phyloP scores from a whole-genome alignment of 2,329 filamentous ascomycete species.

The Tolypocladium capitatum region DNA sequence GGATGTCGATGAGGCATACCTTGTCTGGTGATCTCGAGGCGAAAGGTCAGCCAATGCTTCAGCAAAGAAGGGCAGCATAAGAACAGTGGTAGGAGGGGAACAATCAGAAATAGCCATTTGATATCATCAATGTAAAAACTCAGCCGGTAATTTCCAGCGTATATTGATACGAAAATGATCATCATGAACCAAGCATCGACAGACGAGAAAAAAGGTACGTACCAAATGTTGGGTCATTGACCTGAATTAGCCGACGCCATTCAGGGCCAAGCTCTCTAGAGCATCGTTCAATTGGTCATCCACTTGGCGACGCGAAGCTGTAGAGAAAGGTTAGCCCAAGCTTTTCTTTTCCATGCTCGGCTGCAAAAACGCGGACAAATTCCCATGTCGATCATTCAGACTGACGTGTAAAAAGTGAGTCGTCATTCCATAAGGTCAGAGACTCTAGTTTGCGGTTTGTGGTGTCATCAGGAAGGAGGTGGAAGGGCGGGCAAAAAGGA shows the following conservation, averaged over 20 bases:
- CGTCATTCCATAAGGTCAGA: slow-evolving; percentile 86
- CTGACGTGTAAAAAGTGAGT: slow-evolving; percentile 78
- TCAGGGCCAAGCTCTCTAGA: not conserved
- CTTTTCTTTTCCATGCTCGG: slow-evolving; percentile 3
- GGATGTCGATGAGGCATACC: slow-evolving; percentile 16
- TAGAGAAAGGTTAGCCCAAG: slow-evolving; percentile 11
- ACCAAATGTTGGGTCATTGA: slow-evolving; percentile 11
- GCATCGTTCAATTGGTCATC: not conserved
- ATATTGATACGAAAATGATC: slow-evolving; percentile 56
- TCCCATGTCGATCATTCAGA: slow-evolving; percentile 46
- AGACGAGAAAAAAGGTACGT: slow-evolving; percentile 8
- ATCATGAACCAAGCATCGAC: slow-evolving; percentile 23
- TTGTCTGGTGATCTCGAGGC: slow-evolving; percentile 13
- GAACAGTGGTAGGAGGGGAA: slow-evolving; percentile 2
- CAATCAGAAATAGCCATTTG: slow-evolving; percentile 77
- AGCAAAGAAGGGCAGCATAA: slow-evolving; percentile 1
- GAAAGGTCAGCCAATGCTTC: slow-evolving; percentile 18
- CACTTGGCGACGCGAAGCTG: slow-evolving; percentile 5
- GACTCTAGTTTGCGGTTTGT: slow-evolving; percentile 93
- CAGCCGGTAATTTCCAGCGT: slow-evolving; percentile 96
- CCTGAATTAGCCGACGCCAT: not conserved
- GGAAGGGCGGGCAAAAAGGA: slow-evolving; percentile 3
- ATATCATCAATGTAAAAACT: slow-evolving; percentile 67
- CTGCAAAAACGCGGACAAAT: slow-evolving; percentile 3
- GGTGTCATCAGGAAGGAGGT: slow-evolving; percentile 59